Conservation (phyloP, 164 flowering plant species). For the Warburgia ugandensis region DNA sequence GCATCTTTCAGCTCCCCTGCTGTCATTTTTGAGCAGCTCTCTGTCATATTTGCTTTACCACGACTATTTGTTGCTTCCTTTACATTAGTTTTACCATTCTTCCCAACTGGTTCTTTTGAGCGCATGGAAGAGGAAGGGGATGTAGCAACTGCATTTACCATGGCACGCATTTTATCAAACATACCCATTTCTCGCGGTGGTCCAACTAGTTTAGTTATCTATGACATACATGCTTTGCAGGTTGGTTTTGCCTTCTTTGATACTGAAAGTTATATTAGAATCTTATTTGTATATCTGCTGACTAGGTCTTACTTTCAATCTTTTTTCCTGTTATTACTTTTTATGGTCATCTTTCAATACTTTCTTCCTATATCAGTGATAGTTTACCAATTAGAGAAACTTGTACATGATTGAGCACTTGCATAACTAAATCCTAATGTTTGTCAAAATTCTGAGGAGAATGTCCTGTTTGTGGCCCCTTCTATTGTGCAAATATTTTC, state of each 20-base stretch:
- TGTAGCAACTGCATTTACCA: slow-evolving; percentile 96
- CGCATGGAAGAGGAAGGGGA: slow-evolving; percentile 99
- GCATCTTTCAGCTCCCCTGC: slow-evolving; percentile 93
- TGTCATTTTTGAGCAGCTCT: slow-evolving; percentile 89
- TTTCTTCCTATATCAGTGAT: no score
- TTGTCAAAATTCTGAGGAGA: no score
- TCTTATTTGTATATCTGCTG: no score
- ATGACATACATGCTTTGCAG: slow-evolving; percentile 98
- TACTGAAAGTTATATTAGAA: no score
- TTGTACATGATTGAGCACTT: no score
- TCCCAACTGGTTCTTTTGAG: slow-evolving; percentile 97
- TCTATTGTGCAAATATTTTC: no score
- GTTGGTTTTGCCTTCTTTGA: slow-evolving; percentile 34
- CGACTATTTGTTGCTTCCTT: slow-evolving; percentile 86
- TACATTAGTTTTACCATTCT: slow-evolving; percentile 85
- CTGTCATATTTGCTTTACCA: slow-evolving; percentile 84
- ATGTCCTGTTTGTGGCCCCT: no score
- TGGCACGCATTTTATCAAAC: slow-evolving; percentile 87
- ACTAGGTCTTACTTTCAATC: no score
- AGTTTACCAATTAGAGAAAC: no score
- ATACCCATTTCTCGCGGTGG: slow-evolving; percentile 95
- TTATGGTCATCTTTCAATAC: no score
- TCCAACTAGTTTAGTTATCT: slow-evolving; percentile 87
- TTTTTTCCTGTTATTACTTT: no score
- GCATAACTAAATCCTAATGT: no score